Conservation (phyloP, 176 grass and related monocot genomes). For the Paspalum vaginatum region DNA sequence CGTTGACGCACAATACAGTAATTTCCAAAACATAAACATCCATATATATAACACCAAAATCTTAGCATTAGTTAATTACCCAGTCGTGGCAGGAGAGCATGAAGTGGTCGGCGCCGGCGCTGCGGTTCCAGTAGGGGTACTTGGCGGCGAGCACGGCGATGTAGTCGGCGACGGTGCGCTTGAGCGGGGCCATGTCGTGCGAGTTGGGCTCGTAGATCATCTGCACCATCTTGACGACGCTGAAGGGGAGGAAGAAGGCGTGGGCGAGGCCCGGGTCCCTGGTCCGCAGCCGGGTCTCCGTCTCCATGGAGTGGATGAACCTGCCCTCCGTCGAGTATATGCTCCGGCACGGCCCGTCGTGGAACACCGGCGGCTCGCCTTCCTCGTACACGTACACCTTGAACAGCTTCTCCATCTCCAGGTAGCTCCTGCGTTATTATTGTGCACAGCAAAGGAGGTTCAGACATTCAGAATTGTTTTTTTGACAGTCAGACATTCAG, state of each 20-base stretch:
- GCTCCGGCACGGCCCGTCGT: slow-evolving; percentile 84
- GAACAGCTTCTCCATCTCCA: slow-evolving; percentile 88
- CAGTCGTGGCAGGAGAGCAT: slow-evolving; percentile 98
- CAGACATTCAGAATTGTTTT: no score
- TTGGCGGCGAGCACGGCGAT: slow-evolving; percentile 53
- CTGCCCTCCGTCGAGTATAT: slow-evolving; percentile 93
- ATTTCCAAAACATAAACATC: background rate
- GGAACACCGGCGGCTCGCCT: slow-evolving; percentile 95
- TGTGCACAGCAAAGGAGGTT: background rate
- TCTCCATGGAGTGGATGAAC: slow-evolving; percentile 85
- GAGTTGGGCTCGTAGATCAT: slow-evolving; percentile 59
- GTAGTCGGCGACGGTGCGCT: slow-evolving; percentile 64
- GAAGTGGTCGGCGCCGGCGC: slow-evolving; percentile 82
- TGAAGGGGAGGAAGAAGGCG: slow-evolving; percentile 87
- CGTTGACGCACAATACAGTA: no score
- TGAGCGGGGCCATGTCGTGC: slow-evolving; percentile 63
- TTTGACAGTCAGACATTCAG: background rate
- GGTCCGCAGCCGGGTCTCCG: slow-evolving; percentile 53
- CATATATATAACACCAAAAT: background rate
- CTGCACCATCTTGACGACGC: slow-evolving; percentile 86
- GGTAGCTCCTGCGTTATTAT: slow-evolving; percentile 62
- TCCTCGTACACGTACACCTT: slow-evolving; percentile 87
- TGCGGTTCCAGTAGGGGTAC: slow-evolving; percentile 86
- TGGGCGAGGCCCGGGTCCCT: slow-evolving; percentile 60
- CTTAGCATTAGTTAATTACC: slow-evolving; percentile 38